Evolutionary conservation across 1,284 basidiomycete species (phyloP).

Genomic region (Boletus sp.): DNA sequence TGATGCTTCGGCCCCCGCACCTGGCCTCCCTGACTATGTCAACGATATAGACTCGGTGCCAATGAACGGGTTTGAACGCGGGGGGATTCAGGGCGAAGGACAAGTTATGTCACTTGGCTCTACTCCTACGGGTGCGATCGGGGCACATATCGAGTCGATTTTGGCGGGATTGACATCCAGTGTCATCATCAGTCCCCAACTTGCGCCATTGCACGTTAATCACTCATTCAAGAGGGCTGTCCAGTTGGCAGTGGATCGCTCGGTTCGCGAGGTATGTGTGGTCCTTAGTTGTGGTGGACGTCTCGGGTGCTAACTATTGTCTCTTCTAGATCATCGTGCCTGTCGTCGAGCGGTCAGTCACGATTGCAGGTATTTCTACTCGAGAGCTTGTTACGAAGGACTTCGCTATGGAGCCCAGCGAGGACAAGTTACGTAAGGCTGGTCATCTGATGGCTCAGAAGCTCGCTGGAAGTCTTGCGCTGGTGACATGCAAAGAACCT

Average conservation of each 20-base stretch:
- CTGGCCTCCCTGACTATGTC: slow-evolving; percentile 67
- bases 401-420: slow-evolving; percentile 92
- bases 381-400: slow-evolving; percentile 95
- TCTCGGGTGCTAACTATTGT: not conserved
- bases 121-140: slow-evolving; percentile 57
- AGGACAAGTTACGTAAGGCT: slow-evolving; percentile 87
- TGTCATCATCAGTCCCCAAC: slow-evolving; percentile 76
- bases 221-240: slow-evolving; percentile 89
- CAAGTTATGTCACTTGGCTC: slow-evolving; percentile 59
- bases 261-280: slow-evolving; percentile 80
- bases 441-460: slow-evolving; percentile 97
- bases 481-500: slow-evolving; percentile 99
- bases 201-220: slow-evolving; percentile 72
- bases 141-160: slow-evolving; percentile 74
- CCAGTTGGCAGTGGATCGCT: slow-evolving; percentile 88
- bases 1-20: slow-evolving; percentile 41
- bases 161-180: slow-evolving; percentile 69
- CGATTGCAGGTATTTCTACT: slow-evolving; percentile 97
- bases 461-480: slow-evolving; percentile 91
- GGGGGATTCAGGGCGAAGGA: slow-evolving; percentile 46
- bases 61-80: slow-evolving; percentile 61
- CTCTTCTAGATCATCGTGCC: slow-evolving; percentile 81
- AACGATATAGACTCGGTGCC: slow-evolving; percentile 66
- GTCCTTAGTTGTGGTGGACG: not conserved
- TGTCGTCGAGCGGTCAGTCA: slow-evolving; percentile 98